A percentile compares a stretch with the other conserved stretches of the same genome.
phyloP scores from a whole-genome alignment of 2,329 filamentous ascomycete species.

The Hansfordia pulvinata region DNA sequence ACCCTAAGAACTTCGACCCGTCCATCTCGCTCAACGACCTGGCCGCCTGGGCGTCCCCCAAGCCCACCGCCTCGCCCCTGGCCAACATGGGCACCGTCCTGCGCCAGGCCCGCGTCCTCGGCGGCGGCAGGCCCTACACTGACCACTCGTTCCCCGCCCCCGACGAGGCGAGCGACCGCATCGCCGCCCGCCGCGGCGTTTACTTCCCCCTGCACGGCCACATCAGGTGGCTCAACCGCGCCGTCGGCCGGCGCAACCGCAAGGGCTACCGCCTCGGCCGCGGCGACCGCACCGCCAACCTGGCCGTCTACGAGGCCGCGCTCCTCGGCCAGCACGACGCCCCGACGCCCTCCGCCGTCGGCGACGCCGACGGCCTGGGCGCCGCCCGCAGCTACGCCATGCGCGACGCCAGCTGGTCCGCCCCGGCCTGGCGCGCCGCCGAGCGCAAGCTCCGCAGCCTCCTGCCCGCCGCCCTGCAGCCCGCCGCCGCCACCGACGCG shows the following conservation, averaged over 20 bases:
- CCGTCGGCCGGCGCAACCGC: conserved; percentile 3
- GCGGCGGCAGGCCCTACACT: conserved; percentile 20
- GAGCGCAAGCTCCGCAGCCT: conserved; percentile 15
- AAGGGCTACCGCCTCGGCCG: conserved; percentile 7
- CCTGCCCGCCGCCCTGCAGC: conserved; percentile 8
- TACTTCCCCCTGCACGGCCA: conserved; percentile 22
- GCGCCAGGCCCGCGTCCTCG: conserved; percentile 23
- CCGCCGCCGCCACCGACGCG: neutral
- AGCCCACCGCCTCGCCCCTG: conserved; percentile 16
- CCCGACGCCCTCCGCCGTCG: conserved; percentile 13
- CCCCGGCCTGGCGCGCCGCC: conserved; percentile 11
- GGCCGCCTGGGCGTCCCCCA: conserved; percentile 21
- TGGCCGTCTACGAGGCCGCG: conserved; percentile 21
- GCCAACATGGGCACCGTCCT: conserved; percentile 19
- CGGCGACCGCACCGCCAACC: conserved; percentile 10
- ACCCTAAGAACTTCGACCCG: conserved; percentile 17
- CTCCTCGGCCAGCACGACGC: conserved; percentile 23
- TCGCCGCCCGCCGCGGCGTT: conserved; percentile 15
- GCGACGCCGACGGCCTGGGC: conserved; percentile 14
- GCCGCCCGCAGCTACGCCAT: conserved; percentile 23
- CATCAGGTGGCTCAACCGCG: conserved; percentile 14
- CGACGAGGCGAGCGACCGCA: conserved; percentile 11
- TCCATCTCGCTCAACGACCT: conserved; percentile 18
- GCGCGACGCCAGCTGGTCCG: conserved; percentile 18
- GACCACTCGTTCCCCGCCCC: conserved; percentile 7